Base-by-base conservation (phyloP, 257 asterid genomes). In the Mitragyna speciosa region DNA sequence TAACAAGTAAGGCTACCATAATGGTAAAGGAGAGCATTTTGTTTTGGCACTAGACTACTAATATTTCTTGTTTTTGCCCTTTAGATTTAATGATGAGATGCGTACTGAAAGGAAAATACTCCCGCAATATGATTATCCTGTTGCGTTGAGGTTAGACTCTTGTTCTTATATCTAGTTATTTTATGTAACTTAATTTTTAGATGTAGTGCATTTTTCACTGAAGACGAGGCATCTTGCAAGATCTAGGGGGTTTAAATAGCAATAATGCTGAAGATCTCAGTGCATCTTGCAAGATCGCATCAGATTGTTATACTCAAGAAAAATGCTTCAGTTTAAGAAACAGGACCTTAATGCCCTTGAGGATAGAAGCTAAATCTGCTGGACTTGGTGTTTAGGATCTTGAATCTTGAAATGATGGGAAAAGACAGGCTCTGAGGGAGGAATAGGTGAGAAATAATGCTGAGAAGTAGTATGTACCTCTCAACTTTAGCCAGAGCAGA, bases 41-140 rank as follows among this genome's bases (percentile, higher is more conserved):
- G 47, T 66, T n/a, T 70, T 68, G 41, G 47, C n/a, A n/a, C 68
- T 30, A 63, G 80, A 70, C 58, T 65, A 48, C 82, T 78, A 67
- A 84, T 66, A 28, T 28, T 56, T 64, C 51, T 72, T 61, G 65
- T 76, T 84, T 19, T 28, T 76, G 28, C 84, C 79, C 28, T 80
- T 76, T 85, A 95, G 98, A 93, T 96, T 91, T 80, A 90, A 51
- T 76, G 97, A 90, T 26, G 98, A 91, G 65, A 85, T n/a, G 45
- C 91, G 87, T 74, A 66, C 72, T 67, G 92, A 85, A 83, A 93
- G 87, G 87, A 93, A 84, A 84, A 89, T 96, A 72, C 96, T n/a
- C 83, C 98, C 98, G 16, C 98, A 96, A 28, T 96, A 96, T 83
- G 99, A 96, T 84, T 98, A 96, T 83, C 98, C 97, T 1, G 84